Conservation (phyloP, 208 protist genomes). For the Strigomonas galati region DNA sequence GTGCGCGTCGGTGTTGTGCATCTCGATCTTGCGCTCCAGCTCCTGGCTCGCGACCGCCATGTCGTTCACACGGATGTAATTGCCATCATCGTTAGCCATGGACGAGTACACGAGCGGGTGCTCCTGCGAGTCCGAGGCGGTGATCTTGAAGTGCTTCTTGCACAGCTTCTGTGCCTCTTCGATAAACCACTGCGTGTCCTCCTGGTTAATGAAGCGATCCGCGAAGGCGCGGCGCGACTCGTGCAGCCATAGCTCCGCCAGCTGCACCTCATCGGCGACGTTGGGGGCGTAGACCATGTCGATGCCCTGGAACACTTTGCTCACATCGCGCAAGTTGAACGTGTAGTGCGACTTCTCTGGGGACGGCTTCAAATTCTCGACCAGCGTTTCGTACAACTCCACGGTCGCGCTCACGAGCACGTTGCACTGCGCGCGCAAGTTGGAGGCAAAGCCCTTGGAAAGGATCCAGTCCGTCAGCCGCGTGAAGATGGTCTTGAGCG, state of each 20-base stretch:
- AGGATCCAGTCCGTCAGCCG: conserved; percentile 92
- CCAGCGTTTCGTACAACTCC: conserved; percentile 92
- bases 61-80: conserved; percentile 89
- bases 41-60: conserved; percentile 60
- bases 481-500: conserved; percentile 92
- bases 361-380: conserved; percentile 93
- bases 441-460: conserved; percentile 57
- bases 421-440: conserved; percentile 40
- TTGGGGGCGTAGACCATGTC: conserved; percentile 66
- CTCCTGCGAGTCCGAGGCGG: conserved; percentile 2
- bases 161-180: conserved; percentile 73
- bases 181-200: conserved; percentile 90
- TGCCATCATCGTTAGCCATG: conserved; percentile 79
- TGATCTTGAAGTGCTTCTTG: conserved; percentile 76
- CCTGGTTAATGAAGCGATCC: conserved; percentile 92
- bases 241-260: conserved; percentile 93
- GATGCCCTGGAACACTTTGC: conserved; percentile 94
- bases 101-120: conserved; percentile 69
- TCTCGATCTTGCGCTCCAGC: conserved; percentile 83
- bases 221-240: conserved; percentile 94
- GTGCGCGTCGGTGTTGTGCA: conserved; percentile 82
- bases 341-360: conserved; percentile 98
- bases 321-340: conserved; percentile 97
- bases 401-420: conserved; percentile 89
- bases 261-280: conserved; percentile 62